These are phyloP conservation scores for Rhynchospora breviuscula DNA, from an alignment of 176 grass and related monocot species.

Conservation along the genomic window DNA sequence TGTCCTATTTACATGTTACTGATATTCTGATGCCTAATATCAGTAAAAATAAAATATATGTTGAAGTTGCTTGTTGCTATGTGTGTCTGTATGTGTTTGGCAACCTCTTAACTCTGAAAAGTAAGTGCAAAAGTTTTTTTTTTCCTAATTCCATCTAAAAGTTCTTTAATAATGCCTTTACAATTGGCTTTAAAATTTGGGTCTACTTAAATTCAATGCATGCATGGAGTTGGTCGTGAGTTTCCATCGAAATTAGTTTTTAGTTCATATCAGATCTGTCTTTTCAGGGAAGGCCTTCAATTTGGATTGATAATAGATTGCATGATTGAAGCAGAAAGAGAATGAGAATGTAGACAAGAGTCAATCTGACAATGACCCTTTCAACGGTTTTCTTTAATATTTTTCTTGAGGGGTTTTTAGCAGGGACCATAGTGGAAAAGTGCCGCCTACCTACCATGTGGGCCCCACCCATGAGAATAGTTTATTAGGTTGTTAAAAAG, in stretches of 20 bases:
- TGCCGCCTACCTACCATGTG: slow-evolving; percentile 1
- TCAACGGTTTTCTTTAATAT: slow-evolving; percentile 7
- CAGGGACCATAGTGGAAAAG: slow-evolving; percentile 12
- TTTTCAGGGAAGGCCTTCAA: background rate
- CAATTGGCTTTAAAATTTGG: background rate
- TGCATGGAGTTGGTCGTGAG: background rate
- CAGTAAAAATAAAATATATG: too few relatives aligned
- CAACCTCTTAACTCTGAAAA: background rate
- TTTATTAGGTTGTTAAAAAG: background rate
- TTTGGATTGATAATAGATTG: slow-evolving; percentile 15
- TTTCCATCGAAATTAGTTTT: slow-evolving; percentile 23
- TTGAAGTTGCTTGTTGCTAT: too few relatives aligned
- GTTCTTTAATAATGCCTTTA: background rate
- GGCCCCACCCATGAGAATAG: background rate
- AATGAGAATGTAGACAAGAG: slow-evolving; percentile 15
- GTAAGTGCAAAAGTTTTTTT: too few relatives aligned
- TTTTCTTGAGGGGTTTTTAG: slow-evolving; percentile 17
- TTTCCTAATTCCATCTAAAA: background rate
- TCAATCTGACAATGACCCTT: slow-evolving; percentile 14
- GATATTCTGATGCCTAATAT: background rate
- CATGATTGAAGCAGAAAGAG: slow-evolving; percentile 20
- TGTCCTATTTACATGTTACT: slow-evolving; percentile 18
- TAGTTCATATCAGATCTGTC: background rate
- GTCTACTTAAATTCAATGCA: background rate
- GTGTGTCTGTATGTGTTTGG: background rate